These are phyloP conservation scores for Hypoxylon sp. DNA, from an alignment of 2,329 filamentous ascomycete species.

Conservation along the genomic window DNA sequence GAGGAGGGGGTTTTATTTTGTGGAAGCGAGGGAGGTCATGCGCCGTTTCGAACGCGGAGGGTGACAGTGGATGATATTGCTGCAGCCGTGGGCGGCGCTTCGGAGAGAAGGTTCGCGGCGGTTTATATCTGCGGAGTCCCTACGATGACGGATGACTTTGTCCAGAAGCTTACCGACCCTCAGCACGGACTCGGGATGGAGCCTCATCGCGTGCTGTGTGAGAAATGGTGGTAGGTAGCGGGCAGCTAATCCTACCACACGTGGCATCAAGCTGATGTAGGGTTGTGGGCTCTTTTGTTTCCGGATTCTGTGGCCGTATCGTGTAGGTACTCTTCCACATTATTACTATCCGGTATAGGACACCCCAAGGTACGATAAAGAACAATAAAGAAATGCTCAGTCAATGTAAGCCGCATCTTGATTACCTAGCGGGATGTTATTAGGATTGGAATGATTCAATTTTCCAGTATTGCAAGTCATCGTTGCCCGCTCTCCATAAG, in stretches of 20 bases:
- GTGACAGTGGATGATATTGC: slow-evolving; percentile 61
- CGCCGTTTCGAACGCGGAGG: slow-evolving; percentile 58
- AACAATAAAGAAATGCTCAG: not conserved
- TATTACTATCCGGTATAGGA: not conserved
- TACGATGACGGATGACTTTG: slow-evolving; percentile 77
- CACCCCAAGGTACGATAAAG: not conserved
- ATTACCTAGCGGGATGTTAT: not conserved
- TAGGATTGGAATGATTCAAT: not conserved
- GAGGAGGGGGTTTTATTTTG: slow-evolving; percentile 39
- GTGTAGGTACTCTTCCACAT: not conserved
- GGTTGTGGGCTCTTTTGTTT: not conserved
- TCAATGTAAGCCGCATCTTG: not conserved
- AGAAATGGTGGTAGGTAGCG: slow-evolving; percentile 73
- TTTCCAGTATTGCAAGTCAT: slow-evolving; percentile 1
- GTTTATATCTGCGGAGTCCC: slow-evolving; percentile 79
- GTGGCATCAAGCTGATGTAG: not conserved
- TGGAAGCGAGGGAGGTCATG: slow-evolving; percentile 40
- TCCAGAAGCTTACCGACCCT: slow-evolving; percentile 60
- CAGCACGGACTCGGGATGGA: slow-evolving; percentile 58
- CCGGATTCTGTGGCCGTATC: not conserved
- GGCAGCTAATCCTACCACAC: not conserved
- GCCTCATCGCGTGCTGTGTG: slow-evolving; percentile 66
- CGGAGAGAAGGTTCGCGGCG: slow-evolving; percentile 60
- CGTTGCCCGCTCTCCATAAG: not conserved
- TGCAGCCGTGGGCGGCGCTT: slow-evolving; percentile 56